phyloP scores from a whole-genome alignment of 176 grass and related monocot genomes.

The Cocos nucifera region DNA sequence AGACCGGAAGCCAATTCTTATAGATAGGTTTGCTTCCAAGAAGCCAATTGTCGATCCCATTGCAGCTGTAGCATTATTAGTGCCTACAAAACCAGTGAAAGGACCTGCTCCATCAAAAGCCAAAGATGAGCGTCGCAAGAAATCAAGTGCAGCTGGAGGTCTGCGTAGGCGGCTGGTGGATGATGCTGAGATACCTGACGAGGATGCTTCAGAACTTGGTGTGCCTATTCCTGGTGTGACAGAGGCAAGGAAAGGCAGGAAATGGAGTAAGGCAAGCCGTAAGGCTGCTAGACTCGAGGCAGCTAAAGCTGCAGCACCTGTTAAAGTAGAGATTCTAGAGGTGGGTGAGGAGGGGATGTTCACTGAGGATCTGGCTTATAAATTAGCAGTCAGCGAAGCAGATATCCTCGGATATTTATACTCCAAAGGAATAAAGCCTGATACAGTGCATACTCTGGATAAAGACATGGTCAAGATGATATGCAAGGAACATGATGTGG shows the following conservation, averaged over 20 bases:
- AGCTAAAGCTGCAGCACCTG: constrained; percentile 60
- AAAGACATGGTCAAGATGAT: constrained; percentile 95
- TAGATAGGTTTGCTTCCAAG: constrained; percentile 81
- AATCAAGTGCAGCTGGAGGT: constrained; percentile 24
- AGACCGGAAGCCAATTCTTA: constrained; percentile 81
- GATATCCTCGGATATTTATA: constrained; percentile 69
- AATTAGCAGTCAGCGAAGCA: constrained; percentile 54
- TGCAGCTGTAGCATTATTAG: constrained; percentile 49
- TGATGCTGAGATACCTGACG: constrained; percentile 28
- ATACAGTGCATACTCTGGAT: constrained; percentile 56
- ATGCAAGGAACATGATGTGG: constrained; percentile 91
- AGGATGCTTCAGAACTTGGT: constrained; percentile 38
- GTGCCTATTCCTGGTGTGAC: constrained; percentile 44
- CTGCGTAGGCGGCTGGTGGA: constrained; percentile 30
- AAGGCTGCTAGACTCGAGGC: constrained; percentile 62
- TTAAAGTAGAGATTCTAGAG: constrained; percentile 96
- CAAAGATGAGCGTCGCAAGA: constrained; percentile 63
- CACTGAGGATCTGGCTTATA: constrained; percentile 70
- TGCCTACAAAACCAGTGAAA: constrained; percentile 54
- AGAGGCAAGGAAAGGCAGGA: constrained; percentile 60
- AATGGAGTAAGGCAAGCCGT: constrained; percentile 76
- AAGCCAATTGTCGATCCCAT: constrained; percentile 53
- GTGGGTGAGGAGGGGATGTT: constrained; percentile 82
- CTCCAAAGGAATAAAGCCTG: constrained; percentile 44
- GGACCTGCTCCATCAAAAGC: constrained; percentile 31